Base-by-base conservation (phyloP, 345 rosid species). In the Schrenkiella parvula region DNA sequence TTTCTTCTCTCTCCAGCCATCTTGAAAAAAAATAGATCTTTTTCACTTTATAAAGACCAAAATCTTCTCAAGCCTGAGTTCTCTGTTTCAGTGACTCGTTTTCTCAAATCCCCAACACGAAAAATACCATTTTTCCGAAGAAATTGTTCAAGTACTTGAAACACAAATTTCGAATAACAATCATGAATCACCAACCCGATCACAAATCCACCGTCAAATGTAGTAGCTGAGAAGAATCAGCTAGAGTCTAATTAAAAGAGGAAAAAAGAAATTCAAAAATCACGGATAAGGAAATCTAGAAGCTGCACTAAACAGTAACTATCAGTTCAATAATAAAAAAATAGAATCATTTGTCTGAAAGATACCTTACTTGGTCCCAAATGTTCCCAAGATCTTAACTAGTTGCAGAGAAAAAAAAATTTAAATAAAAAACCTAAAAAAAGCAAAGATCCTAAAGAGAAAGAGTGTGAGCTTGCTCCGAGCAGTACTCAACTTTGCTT, bases 1-100 rank as follows among this genome's bases (percentile, higher is more conserved):
- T 80, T 77, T 68, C 76, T 77, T 79, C 77, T 70, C 62, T 74
- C 78, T 68, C 70, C 61, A 4, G 78, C 43, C 93, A 86, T 82
- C 64, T 68, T 56, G 0, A 14, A 4, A 29, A 50, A 46, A 48
- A 0, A 64, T 69, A 38, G 9, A 54, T 44, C 32, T 11, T 48
- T 4, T 39, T 58, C 6, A 8, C 14, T n/a, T 55, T 34, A 2
- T 9, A 25, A 42, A 64, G 35, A 63, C 32, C 26, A 21, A n/a
- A n/a, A 19, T 7, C 2, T 19, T 18, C 61, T 28, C 59, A 35
- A 37, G 5, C 47, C 32, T 6, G 7, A 64, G 1, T 19, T 6
- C 42, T 47, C 43, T 29, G 35, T 47, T 29, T 32, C 31, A 29
- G 6, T 39, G n/a, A 6, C 21, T 60, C 22, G 10, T 25, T 38